Conservation (phyloP, 2,329 filamentous ascomycete species). For the Hirsutella rhossiliensis region DNA sequence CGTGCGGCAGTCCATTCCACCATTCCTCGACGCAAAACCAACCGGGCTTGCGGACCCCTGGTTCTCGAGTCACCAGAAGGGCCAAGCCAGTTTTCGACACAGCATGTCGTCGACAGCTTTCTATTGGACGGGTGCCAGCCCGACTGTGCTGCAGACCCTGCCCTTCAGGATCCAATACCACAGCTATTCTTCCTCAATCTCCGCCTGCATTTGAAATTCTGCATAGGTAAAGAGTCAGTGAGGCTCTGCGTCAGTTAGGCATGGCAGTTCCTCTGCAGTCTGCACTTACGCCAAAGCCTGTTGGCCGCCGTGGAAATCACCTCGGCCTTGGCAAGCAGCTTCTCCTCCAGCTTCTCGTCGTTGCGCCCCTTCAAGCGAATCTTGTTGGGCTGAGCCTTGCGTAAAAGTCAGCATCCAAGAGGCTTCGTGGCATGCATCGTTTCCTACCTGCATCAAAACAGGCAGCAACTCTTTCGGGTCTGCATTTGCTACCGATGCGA, state of each 20-base stretch:
- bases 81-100: no score
- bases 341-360: constrained; percentile 48
- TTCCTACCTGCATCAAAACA: constrained; percentile 52
- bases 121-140: no score
- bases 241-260: neutral
- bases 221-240: neutral
- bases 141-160: no score
- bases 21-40: no score
- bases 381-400: constrained; percentile 55
- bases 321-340: constrained; percentile 53
- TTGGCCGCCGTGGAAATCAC: constrained; percentile 59
- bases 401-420: constrained; percentile 1
- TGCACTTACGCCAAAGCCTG: constrained; percentile 49
- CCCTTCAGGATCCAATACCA: no score
- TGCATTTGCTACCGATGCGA: constrained; percentile 57
- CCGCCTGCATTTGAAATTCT: constrained; percentile 40
- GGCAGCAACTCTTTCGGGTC: constrained; percentile 56
- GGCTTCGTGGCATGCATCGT: neutral
- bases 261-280: neutral
- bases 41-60: no score
- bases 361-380: constrained; percentile 40
- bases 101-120: no score
- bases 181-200: constrained; percentile 8
- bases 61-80: no score
- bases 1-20: no score